Conservation (phyloP, 192 early-diverging fungal species). For the Coemansia sp. region DNA sequence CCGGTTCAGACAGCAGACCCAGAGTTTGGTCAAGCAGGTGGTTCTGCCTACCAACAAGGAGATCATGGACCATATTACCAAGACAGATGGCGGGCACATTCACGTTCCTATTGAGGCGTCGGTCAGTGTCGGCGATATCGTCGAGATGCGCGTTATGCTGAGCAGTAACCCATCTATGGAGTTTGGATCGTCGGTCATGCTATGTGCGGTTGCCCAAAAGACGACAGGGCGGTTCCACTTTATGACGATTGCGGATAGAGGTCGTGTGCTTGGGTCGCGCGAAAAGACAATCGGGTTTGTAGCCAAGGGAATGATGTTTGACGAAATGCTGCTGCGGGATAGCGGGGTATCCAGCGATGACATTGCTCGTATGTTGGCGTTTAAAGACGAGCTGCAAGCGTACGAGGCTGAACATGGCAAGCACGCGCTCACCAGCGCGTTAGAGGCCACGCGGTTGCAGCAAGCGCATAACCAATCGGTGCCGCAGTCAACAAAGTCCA, state of each 20-base stretch:
- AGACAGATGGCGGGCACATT: conserved; percentile 6
- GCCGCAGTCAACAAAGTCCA: background rate
- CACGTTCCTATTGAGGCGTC: conserved; percentile 30
- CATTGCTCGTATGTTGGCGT: conserved; percentile 12
- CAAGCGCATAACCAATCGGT: conserved; percentile 10
- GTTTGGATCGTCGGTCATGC: background rate
- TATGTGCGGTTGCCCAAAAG: conserved; percentile 29
- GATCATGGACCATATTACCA: conserved; percentile 12
- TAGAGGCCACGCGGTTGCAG: conserved; percentile 7
- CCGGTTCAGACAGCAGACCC: too few relatives aligned
- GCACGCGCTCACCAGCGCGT: conserved; percentile 8
- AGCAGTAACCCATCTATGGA: background rate
- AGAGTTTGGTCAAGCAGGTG: conserved; percentile 10
- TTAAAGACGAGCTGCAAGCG: conserved; percentile 18
- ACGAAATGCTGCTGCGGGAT: conserved; percentile 20
- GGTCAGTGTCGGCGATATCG: conserved; percentile 37
- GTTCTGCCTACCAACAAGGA: conserved; percentile 3
- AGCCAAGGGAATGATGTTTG: conserved; percentile 34
- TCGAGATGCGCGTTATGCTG: conserved; percentile 23
- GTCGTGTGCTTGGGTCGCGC: conserved; percentile 16
- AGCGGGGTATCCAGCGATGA: conserved; percentile 13
- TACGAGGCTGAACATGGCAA: conserved; percentile 29
- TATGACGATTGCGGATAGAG: background rate
- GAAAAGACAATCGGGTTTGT: conserved; percentile 39
- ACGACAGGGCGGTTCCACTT: conserved; percentile 46